phyloP scores from a whole-genome alignment of 2,329 filamentous ascomycete genomes.

The Harringtonia lauricola region DNA sequence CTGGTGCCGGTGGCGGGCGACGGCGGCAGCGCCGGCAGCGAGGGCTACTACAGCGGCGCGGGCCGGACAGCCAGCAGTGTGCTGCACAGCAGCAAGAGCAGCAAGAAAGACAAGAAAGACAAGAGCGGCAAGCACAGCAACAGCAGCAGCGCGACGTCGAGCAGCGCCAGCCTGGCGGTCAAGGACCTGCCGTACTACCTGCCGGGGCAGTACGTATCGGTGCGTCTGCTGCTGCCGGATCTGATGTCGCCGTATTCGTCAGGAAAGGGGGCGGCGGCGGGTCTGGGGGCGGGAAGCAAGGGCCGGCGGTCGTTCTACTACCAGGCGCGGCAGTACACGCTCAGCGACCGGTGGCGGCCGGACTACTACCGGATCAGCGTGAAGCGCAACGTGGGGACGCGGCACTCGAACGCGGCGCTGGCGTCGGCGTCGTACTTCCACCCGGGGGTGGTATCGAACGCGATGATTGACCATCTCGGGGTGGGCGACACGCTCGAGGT shows the following conservation, averaged over 20 bases:
- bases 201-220: conserved; percentile 63
- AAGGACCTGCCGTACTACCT: conserved; percentile 46
- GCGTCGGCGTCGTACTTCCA: conserved; percentile 35
- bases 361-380: conserved; percentile 57
- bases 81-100: not conserved
- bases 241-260: not conserved
- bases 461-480: conserved; percentile 50
- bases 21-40: not conserved
- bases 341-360: conserved; percentile 51
- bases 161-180: not conserved
- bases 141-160: conserved; percentile 1
- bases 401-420: conserved; percentile 28
- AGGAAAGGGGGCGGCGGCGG: not conserved
- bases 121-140: not conserved
- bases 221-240: conserved; percentile 43
- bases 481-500: conserved; percentile 53
- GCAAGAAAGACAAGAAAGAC: not conserved
- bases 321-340: conserved; percentile 62
- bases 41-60: not conserved
- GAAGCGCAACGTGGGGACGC: conserved; percentile 51
- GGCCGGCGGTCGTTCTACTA: conserved; percentile 26
- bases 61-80: not conserved
- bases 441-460: conserved; percentile 58
- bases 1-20: conserved; percentile 38
- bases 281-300: not conserved